Conservation (phyloP, 1,284 basidiomycete species). For the Cystobasidiaceae sp. region DNA sequence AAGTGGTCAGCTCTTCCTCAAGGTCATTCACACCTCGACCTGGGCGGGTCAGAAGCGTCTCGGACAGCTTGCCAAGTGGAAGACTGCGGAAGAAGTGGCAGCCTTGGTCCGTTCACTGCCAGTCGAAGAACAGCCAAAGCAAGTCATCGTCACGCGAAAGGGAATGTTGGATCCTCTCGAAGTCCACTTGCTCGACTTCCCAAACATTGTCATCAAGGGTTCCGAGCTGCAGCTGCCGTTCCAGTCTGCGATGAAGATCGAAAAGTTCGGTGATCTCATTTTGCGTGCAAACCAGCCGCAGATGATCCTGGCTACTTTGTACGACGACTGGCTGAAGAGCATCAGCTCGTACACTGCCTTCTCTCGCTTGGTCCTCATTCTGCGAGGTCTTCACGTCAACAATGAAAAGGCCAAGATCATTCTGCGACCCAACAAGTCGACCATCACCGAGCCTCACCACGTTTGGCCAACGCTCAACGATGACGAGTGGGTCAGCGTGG, state of each 20-base stretch:
- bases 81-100: conserved; percentile 99
- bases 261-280: conserved; percentile 92
- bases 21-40: conserved; percentile 96
- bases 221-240: conserved; percentile 96
- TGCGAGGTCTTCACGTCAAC: conserved; percentile 97
- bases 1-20: conserved; percentile 95
- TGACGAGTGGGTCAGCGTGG: conserved; percentile 99
- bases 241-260: conserved; percentile 99
- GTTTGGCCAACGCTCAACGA: conserved; percentile 94
- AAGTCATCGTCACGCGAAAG: conserved; percentile 98
- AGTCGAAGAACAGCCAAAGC: conserved; percentile 98
- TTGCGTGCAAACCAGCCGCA: conserved; percentile 92
- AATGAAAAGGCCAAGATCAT: conserved; percentile 91
- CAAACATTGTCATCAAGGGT: conserved; percentile 99
- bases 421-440: conserved; percentile 56
- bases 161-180: conserved; percentile 88
- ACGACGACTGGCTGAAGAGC: conserved; percentile 98
- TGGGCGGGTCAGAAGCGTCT: conserved; percentile 99
- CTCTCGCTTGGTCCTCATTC: conserved; percentile 88
- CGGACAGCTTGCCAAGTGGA: conserved; percentile 99
- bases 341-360: conserved; percentile 99
- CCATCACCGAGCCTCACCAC: conserved; percentile 92
- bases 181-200: conserved; percentile 96
- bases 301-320: conserved; percentile 97
- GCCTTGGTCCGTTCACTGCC: conserved; percentile 93